Evolutionary conservation across 2,329 filamentous ascomycete species (phyloP).

Genomic region (Scopulariopsis brevicaulis): DNA sequence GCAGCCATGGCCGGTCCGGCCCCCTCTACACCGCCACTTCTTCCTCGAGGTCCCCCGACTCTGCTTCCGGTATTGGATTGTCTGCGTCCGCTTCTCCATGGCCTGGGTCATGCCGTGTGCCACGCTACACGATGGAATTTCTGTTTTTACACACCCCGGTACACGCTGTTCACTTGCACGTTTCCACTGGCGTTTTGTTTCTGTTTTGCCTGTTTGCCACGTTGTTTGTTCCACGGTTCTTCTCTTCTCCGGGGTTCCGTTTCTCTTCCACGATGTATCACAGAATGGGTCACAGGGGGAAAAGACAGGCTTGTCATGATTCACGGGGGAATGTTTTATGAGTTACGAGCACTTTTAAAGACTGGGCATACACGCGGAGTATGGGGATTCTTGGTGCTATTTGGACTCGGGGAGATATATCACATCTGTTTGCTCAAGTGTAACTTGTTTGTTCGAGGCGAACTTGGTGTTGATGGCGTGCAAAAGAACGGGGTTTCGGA

Average conservation of each 20-base stretch:
- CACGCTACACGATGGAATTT: background rate
- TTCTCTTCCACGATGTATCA: constrained; percentile 2
- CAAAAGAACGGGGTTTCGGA: background rate
- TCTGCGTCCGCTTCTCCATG: background rate
- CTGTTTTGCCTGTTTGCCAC: background rate
- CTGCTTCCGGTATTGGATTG: background rate
- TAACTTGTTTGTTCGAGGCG: background rate
- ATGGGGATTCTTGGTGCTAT: background rate
- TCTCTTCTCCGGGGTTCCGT: background rate
- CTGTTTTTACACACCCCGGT: background rate
- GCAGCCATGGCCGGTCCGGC: too few species aligned
- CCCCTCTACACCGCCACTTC: background rate
- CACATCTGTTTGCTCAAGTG: background rate
- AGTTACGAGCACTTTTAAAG: background rate
- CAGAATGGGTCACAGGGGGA: background rate
- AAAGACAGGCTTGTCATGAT: background rate
- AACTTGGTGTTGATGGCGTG: background rate
- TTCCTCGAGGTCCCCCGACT: background rate
- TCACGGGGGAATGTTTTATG: background rate
- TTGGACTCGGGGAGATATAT: background rate
- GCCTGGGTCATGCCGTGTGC: background rate
- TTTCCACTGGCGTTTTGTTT: background rate
- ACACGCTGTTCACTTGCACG: background rate
- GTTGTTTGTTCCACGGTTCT: background rate
- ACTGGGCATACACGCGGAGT: background rate